Evolutionary conservation across 176 grass and related monocot genomes (phyloP).

Genomic region (Leersia perrieri): DNA sequence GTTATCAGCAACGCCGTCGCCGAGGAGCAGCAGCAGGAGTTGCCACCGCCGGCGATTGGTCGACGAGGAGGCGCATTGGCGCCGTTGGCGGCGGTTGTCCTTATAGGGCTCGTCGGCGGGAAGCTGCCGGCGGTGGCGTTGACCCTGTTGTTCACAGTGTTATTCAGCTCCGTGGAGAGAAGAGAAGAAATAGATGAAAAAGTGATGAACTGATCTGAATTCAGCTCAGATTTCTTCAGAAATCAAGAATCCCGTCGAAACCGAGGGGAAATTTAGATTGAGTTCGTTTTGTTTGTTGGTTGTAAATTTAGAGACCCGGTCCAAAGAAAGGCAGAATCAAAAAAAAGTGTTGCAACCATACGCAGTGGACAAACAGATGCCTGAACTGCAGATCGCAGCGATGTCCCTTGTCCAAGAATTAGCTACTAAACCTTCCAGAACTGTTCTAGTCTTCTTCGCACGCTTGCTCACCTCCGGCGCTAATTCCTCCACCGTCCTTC

Average conservation of each 20-base stretch:
- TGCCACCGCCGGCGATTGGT: background rate
- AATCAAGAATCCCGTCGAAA: background rate
- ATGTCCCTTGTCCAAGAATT: too few species aligned
- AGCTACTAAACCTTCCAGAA: too few species aligned
- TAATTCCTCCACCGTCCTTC: too few species aligned
- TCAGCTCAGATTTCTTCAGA: background rate
- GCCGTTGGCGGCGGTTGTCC: slow-evolving; percentile 39
- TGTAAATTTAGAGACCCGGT: slow-evolving; percentile 22
- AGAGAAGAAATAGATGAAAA: too few species aligned
- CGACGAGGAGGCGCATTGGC: slow-evolving; percentile 9
- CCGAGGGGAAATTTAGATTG: background rate
- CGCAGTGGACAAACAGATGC: too few species aligned
- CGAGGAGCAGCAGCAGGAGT: background rate
- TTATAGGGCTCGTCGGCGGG: slow-evolving; percentile 64
- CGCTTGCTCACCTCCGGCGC: too few species aligned
- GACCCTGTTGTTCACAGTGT: slow-evolving; percentile 44
- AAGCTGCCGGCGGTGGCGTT: slow-evolving; percentile 60
- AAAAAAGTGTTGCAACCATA: too few species aligned
- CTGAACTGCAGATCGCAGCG: background rate
- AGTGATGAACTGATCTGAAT: background rate
- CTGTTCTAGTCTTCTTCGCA: too few species aligned
- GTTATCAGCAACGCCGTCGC: background rate
- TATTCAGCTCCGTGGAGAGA: slow-evolving; percentile 29
- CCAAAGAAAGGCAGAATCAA: background rate
- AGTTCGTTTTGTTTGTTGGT: slow-evolving; percentile 2